Percentiles rank a stretch among this genome's conserved stretches.
Evolutionary conservation across 306 rosid species (phyloP).

Genomic region (Acmispon strigosus): DNA sequence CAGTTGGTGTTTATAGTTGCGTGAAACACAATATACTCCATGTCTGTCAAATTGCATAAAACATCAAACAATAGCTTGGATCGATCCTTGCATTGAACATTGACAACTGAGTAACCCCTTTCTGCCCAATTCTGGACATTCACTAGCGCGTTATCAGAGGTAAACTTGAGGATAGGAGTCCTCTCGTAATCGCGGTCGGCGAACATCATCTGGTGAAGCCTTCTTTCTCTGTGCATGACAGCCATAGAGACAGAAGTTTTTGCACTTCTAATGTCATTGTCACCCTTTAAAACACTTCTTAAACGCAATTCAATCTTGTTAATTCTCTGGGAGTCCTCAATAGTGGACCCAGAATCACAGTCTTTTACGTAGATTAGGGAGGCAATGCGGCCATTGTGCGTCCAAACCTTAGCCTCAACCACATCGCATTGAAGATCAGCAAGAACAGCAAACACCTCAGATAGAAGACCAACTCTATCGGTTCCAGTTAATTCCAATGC

Average conservation of each 20-base stretch:
- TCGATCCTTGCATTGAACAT: slow-evolving; percentile 84
- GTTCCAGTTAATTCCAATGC: slow-evolving; percentile 81
- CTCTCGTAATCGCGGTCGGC: slow-evolving; percentile 77
- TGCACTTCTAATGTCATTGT: slow-evolving; percentile 75
- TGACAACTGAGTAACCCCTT: slow-evolving; percentile 80
- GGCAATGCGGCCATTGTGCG: slow-evolving; percentile 91
- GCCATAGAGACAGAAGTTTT: slow-evolving; percentile 63
- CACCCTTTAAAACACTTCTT: slow-evolving; percentile 80
- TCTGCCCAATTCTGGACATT: slow-evolving; percentile 82
- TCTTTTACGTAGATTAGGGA: slow-evolving; percentile 66
- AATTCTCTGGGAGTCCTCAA: slow-evolving; percentile 65
- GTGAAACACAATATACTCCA: slow-evolving; percentile 90
- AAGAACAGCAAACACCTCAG: slow-evolving; percentile 88
- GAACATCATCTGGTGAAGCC: slow-evolving; percentile 98
- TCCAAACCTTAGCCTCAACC: slow-evolving; percentile 94
- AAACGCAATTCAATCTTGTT: slow-evolving; percentile 59
- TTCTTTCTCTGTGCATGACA: slow-evolving; percentile 68
- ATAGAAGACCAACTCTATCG: slow-evolving; percentile 83
- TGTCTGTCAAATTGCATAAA: slow-evolving; percentile 84
- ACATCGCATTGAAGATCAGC: slow-evolving; percentile 81
- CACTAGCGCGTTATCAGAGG: slow-evolving; percentile 41
- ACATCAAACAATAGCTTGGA: slow-evolving; percentile 73
- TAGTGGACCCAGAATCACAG: slow-evolving; percentile 54
- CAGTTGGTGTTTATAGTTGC: slow-evolving; percentile 62
- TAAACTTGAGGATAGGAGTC: slow-evolving; percentile 46